Base-by-base conservation (phyloP, 805 yeast genomes). In the Starmera quercuum region DNA sequence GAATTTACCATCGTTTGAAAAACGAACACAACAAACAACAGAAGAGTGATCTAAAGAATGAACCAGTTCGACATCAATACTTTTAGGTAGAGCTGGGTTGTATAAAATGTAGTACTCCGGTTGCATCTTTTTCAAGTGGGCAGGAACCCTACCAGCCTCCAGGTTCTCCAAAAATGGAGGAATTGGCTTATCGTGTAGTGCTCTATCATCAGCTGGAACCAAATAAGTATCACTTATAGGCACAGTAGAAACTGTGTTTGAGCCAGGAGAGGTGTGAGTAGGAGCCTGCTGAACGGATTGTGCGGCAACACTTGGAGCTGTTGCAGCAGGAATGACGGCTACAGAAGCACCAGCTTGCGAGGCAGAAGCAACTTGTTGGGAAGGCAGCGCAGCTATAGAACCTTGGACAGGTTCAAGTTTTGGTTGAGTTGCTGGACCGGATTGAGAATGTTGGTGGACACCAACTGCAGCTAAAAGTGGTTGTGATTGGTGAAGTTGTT, bases 21-120 rank as follows among this genome's bases (percentile, higher is more conserved):
- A 90, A 41, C 95, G 73, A 38, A 90, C 97, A 61, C 97, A 90
- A 66, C 97, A 92, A 32, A 90, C 97, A 29, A 90, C 97, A 2
- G 95, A 83, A 12, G 87, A 73, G 64, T 92, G 97, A 54, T 84
- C 95, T 47, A 90, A 73, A 11, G 95, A 81, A 54, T 83, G 92
- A 46, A 87, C 84, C 42, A 90, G 69, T 32, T 87, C 92, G 32
- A 90, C 88, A 53, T 90, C 97, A 38, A 85, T 72, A 27, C 66
- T 61, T 42, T 75, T 73, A 32, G 83, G 79, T 43, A 86, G 75
- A 19, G 86, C 83, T 26, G 95, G 95, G 63, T 90, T 92, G 66
- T 83, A 90, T 45, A 92, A 72, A 11, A 85, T 83, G 59, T 83
- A 85, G 64, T 85, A 90, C 53, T 85, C 96, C 36, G 74, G 75